Evolutionary conservation across 73 alveolate genomes (phyloP).

Genomic region (Paramecium biaurelia): DNA sequence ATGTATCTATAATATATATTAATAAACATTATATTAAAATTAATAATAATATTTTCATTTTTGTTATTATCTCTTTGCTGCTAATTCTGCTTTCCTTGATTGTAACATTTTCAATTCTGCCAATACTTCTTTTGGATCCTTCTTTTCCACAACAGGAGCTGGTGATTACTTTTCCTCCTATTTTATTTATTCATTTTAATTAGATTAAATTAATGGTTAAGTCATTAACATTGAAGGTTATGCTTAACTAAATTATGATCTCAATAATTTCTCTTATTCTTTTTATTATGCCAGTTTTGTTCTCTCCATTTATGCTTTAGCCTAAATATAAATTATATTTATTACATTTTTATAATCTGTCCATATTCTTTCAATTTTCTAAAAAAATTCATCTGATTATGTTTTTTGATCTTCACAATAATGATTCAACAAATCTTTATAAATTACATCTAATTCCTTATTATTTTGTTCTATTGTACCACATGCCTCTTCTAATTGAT

Average conservation of each 20-base stretch:
- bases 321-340: background rate
- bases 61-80: conserved; percentile 5
- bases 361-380: conserved; percentile 28
- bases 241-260: background rate
- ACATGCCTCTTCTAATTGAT: background rate
- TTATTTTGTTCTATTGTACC: background rate
- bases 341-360: conserved; percentile 23
- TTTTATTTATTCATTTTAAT: background rate
- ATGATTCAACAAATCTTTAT: background rate
- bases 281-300: background rate
- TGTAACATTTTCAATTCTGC: conserved; percentile 27
- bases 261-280: background rate
- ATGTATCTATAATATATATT: background rate
- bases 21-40: no score
- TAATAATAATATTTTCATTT: background rate
- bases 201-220: background rate
- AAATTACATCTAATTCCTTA: background rate
- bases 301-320: conserved; percentile 31
- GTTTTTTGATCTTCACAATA: conserved; percentile 33
- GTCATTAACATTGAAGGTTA: background rate
- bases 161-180: background rate
- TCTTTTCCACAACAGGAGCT: background rate
- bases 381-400: conserved; percentile 8
- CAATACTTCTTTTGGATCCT: conserved; percentile 30
- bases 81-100: conserved; percentile 40